These are phyloP conservation scores for Plenodomus tracheiphilus DNA, from an alignment of 2,329 filamentous ascomycete species.

Conservation along the genomic window DNA sequence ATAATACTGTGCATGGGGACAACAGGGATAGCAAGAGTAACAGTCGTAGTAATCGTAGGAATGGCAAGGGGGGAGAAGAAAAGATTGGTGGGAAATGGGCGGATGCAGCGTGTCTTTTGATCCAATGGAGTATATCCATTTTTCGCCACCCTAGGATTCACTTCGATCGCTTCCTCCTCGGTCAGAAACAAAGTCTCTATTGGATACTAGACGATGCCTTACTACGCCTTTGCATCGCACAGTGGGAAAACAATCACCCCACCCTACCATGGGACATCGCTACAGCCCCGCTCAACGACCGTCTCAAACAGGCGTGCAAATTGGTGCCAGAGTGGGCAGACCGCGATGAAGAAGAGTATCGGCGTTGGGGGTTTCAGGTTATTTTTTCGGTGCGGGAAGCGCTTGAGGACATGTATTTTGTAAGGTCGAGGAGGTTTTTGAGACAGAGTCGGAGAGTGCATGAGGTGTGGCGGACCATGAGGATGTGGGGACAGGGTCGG, in stretches of 20 bases:
- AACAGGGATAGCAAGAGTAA: too few species aligned
- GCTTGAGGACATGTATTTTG: slow-evolving; percentile 10
- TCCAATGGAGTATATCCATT: slow-evolving; percentile 11
- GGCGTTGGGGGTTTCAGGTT: neutral
- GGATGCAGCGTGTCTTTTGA: slow-evolving; percentile 6
- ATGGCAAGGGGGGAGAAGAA: neutral
- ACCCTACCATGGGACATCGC: neutral
- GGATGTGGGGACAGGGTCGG: slow-evolving; percentile 6
- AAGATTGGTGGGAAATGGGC: slow-evolving; percentile 4
- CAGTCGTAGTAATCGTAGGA: too few species aligned
- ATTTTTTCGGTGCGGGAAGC: neutral
- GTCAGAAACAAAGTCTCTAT: slow-evolving; percentile 19
- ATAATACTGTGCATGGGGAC: too few species aligned
- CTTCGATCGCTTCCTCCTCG: slow-evolving; percentile 14
- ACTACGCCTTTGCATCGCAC: slow-evolving; percentile 12
- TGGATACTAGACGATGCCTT: slow-evolving; percentile 19
- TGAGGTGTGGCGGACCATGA: slow-evolving; percentile 18
- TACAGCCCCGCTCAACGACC: neutral
- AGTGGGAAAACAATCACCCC: slow-evolving; percentile 7
- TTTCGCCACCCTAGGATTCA: slow-evolving; percentile 5
- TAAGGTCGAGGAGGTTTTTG: slow-evolving; percentile 8
- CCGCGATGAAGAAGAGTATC: slow-evolving; percentile 5
- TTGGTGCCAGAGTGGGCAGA: neutral
- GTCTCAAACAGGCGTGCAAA: neutral
- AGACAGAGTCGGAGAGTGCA: slow-evolving; percentile 8